A percentile compares a stretch with the other conserved stretches of the same genome.
These are phyloP conservation scores for Cucurbita pepo DNA, from an alignment of 306 rosid genomes.

Conservation along the genomic window DNA sequence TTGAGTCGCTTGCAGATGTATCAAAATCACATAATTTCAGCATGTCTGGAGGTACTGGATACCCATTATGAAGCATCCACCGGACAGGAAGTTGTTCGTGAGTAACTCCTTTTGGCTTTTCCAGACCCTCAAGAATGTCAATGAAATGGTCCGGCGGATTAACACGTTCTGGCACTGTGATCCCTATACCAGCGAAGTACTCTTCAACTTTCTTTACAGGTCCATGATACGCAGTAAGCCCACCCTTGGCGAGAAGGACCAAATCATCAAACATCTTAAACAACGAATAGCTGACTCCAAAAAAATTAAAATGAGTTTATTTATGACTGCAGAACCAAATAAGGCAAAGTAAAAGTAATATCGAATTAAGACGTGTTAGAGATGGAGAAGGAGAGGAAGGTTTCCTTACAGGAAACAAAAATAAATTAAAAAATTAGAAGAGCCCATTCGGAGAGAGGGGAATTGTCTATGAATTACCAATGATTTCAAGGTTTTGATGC, in stretches of 20 bases:
- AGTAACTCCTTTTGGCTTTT: constrained; percentile 42
- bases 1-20: constrained; percentile 28
- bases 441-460: not conserved
- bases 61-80: constrained; percentile 82
- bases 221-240: constrained; percentile 68
- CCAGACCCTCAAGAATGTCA: constrained; percentile 65
- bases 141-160: constrained; percentile 82
- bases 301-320: constrained; percentile 4
- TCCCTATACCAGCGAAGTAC: constrained; percentile 61
- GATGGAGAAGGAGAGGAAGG: not conserved
- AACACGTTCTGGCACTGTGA: constrained; percentile 56
- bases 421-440: not conserved
- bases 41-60: constrained; percentile 59
- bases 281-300: constrained; percentile 44
- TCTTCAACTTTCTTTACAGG: constrained; percentile 72
- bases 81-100: constrained; percentile 55
- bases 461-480: not conserved
- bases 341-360: not conserved
- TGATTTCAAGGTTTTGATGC: not conserved
- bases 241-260: constrained; percentile 72
- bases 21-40: constrained; percentile 39
- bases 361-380: not conserved
- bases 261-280: constrained; percentile 79
- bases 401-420: not conserved
- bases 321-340: not conserved